Base-by-base conservation (phyloP, 805 yeast species). In the Lachancea nothofagi region DNA sequence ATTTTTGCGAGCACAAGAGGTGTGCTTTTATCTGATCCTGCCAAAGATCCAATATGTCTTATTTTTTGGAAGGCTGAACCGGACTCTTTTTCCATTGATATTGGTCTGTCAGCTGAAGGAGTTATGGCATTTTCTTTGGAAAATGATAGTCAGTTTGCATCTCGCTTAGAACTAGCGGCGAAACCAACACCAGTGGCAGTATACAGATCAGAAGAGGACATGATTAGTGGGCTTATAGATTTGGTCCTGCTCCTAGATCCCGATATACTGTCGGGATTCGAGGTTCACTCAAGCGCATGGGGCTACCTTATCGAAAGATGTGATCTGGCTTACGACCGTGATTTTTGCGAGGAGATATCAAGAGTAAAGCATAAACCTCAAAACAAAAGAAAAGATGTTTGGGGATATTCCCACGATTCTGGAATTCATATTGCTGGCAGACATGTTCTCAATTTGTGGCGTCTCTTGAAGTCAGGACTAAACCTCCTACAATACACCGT, bases 241-340 rank as follows among this genome's bases (percentile, higher is more conserved):
- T 46, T 82, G 12, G 78, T 85, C 0, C 71, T 77, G 14, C 49
- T 66, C 2, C 69, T 77, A 37, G 97, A 93, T 54, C 97, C 97
- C 0, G 98, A 93, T 57, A 76, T 93, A 22, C 54, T 93, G 5
- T 71, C 85, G 0, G 97, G 97, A 0, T 93, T 74, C 57, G 98
- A 93, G 53, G 71, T 86, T 5, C 83, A 86, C 46, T 64, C 79
- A 1, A 51, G 74, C 0, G 85, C 97, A 0, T 90, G 97, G 97
- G 97, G 98, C 0, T 93, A 84, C 52, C 38, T 89, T 0, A 69
- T 84, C 19, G 93, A 84, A 38, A 59, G 98, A 33, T 71, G 74
- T 41, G 56, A 66, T 13, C 45, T 42, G 0, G 61, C 54, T 2
- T 69, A 69, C 50, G 74, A 72, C 2, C 60, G 71, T 9, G 82